phyloP scores from a whole-genome alignment of 805 yeast genomes.

The Metschnikowia sp. region DNA sequence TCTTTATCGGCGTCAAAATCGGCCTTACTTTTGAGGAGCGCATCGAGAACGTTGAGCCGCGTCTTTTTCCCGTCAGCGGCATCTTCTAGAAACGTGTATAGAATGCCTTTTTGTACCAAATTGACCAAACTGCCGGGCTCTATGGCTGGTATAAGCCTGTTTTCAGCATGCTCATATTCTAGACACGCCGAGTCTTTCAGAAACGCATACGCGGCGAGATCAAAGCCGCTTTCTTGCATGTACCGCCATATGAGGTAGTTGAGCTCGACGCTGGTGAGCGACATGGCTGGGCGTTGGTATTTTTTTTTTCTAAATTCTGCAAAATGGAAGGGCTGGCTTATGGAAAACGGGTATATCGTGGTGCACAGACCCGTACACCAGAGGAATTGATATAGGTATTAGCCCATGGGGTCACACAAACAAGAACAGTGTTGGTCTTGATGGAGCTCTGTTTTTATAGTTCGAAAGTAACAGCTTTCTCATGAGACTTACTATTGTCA shows the following conservation, averaged over 20 bases:
- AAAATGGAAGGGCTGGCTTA: background rate
- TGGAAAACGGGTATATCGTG: background rate
- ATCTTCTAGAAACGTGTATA: constrained; percentile 69
- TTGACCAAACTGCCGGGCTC: constrained; percentile 82
- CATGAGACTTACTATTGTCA: too few species aligned
- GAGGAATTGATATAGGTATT: background rate
- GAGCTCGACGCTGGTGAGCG: constrained; percentile 76
- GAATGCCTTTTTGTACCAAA: constrained; percentile 80
- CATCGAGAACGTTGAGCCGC: constrained; percentile 42
- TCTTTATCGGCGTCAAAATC: constrained; percentile 24
- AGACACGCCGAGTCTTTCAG: constrained; percentile 69
- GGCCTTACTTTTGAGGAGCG: constrained; percentile 44
- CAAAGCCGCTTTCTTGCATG: constrained; percentile 78
- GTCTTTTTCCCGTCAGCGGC: constrained; percentile 32
- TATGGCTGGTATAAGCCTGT: constrained; percentile 42
- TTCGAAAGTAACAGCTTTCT: background rate
- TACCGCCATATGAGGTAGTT: constrained; percentile 93
- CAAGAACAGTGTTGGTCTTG: background rate
- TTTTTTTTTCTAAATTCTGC: background rate
- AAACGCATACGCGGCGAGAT: constrained; percentile 74
- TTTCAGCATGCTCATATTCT: constrained; percentile 45
- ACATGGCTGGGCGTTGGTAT: constrained; percentile 44
- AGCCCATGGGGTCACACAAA: background rate
- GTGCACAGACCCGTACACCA: constrained; percentile 4
- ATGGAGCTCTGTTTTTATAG: background rate